Conservation (phyloP, 768 basidiomycete species). For the Boletus tomentosulus region DNA sequence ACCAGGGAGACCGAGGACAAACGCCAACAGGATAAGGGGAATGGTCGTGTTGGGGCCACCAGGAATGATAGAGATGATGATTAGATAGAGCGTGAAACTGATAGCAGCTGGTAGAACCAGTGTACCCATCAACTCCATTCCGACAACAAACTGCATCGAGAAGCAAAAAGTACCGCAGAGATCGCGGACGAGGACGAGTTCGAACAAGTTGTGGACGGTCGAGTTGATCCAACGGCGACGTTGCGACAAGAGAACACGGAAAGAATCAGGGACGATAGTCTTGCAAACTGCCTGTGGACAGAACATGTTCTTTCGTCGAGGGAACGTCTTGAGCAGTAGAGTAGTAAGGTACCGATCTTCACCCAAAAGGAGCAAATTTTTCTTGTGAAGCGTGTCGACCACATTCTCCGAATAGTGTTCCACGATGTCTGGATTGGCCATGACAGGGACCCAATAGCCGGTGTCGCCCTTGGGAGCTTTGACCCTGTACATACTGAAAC, state of each 20-base stretch:
- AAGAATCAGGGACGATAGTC: constrained; percentile 96
- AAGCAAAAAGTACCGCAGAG: constrained; percentile 99
- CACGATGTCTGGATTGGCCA: constrained; percentile 97
- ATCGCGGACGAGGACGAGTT: constrained; percentile 90
- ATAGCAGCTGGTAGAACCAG: constrained; percentile 96
- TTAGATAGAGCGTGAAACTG: constrained; percentile 92
- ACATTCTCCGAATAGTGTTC: constrained; percentile 99
- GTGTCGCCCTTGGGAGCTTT: constrained; percentile 96
- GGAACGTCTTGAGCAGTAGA: constrained; percentile 97
- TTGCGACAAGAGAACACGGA: constrained; percentile 89
- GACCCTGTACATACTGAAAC: constrained; percentile 99
- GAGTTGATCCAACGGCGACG: constrained; percentile 99
- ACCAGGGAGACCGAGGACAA: constrained; percentile 95
- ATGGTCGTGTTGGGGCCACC: constrained; percentile 75
- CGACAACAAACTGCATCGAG: constrained; percentile 99
- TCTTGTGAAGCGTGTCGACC: constrained; percentile 99
- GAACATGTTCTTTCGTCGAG: constrained; percentile 98
- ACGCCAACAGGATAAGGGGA: constrained; percentile 86
- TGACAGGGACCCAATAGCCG: constrained; percentile 97
- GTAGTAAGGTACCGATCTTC: constrained; percentile 99
- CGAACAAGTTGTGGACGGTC: constrained; percentile 96
- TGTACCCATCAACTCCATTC: constrained; percentile 97
- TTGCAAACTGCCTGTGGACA: constrained; percentile 99
- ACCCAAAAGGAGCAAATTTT: constrained; percentile 93
- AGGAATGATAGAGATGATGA: constrained; percentile 84